These are phyloP conservation scores for Drechslerella coelobrocha DNA, from an alignment of 2,329 filamentous ascomycete species.

Conservation along the genomic window DNA sequence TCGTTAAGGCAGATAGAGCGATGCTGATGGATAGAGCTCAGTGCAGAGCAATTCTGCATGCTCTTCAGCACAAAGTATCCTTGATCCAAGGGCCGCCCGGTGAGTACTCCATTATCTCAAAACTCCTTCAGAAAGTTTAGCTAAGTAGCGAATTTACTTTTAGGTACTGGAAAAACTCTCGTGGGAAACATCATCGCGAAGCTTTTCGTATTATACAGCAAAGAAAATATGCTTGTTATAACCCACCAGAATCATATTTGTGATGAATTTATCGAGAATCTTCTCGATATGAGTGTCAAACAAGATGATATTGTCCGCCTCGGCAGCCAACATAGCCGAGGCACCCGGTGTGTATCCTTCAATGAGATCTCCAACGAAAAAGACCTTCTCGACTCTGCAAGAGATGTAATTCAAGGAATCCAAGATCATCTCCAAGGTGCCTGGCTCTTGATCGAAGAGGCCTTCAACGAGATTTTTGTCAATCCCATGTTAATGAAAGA, in stretches of 20 bases:
- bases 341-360: constrained; percentile 55
- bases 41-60: constrained; percentile 64
- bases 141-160: neutral
- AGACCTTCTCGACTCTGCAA: constrained; percentile 19
- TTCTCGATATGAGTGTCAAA: constrained; percentile 67
- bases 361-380: constrained; percentile 30
- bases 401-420: constrained; percentile 8
- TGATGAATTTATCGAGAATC: constrained; percentile 71
- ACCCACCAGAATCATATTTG: constrained; percentile 74
- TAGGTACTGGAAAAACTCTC: constrained; percentile 74
- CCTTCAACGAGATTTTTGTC: constrained; percentile 57
- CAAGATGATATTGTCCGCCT: constrained; percentile 66
- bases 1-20: constrained; percentile 42
- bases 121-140: neutral
- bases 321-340: constrained; percentile 67
- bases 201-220: constrained; percentile 63
- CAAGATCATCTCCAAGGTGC: constrained; percentile 3
- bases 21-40: constrained; percentile 65
- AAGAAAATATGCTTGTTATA: constrained; percentile 67
- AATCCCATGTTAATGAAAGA: constrained; percentile 65
- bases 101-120: constrained; percentile 55
- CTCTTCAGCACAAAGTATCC: constrained; percentile 65
- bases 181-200: constrained; percentile 71
- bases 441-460: constrained; percentile 22
- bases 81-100: constrained; percentile 73